Percentiles rank a stretch among this genome's conserved stretches.
phyloP scores from a whole-genome alignment of 257 asterid genomes.

The Paulownia fortunei region DNA sequence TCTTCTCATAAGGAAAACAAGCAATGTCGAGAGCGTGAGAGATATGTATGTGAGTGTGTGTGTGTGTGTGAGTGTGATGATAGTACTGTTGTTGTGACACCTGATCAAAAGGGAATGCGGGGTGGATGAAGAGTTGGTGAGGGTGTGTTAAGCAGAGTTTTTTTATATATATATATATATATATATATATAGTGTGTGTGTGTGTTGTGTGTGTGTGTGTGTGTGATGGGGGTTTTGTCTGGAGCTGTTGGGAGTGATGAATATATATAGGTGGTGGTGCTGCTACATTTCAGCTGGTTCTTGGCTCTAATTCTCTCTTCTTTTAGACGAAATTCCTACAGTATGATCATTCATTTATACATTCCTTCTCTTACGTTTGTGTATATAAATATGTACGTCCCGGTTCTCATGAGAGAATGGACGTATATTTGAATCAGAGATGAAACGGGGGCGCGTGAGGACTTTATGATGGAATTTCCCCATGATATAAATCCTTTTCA shows the following conservation, averaged over 20 bases:
- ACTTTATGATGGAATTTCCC: too few species aligned
- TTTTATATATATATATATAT: too few species aligned
- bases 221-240: conserved; percentile 2
- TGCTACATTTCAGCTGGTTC: not conserved
- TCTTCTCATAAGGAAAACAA: conserved; percentile 36
- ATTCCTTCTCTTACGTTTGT: not conserved
- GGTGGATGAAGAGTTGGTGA: conserved; percentile 37
- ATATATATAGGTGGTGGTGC: not conserved
- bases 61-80: conserved; percentile 7
- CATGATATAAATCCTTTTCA: too few species aligned
- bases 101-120: conserved; percentile 33
- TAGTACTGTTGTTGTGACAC: conserved; percentile 6
- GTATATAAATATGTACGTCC: not conserved
- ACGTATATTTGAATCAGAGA: too few species aligned
- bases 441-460: too few species aligned
- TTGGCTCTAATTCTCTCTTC: not conserved
- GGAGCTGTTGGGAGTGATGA: not conserved
- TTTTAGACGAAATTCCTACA: not conserved
- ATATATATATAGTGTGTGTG: too few species aligned
- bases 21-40: conserved; percentile 1
- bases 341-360: not conserved
- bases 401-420: too few species aligned
- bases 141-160: not conserved
- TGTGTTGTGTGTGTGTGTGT: not conserved
- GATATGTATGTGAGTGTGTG: not conserved